Percentiles rank a stretch among this genome's conserved stretches.
Conservation (phyloP, 768 basidiomycete species). For the Pholiota molesta region DNA sequence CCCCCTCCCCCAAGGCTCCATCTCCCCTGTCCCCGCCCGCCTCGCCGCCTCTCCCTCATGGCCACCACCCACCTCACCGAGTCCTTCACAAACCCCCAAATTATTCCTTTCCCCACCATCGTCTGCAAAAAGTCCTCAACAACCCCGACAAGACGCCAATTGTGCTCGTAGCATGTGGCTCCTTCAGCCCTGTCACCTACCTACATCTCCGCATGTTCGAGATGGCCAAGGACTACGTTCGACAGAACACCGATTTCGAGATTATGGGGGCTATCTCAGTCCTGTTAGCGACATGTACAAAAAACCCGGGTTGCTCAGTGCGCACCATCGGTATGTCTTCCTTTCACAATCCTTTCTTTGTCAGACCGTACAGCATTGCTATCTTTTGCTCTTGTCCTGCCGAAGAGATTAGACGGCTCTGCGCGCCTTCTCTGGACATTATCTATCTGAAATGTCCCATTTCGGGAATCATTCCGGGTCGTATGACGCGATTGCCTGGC, state of each 20-base stretch:
- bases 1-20: constrained; percentile 15
- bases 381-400: background rate
- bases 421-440: background rate
- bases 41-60: constrained; percentile 1
- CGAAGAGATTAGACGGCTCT: background rate
- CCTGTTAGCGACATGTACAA: constrained; percentile 97
- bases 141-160: constrained; percentile 79
- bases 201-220: constrained; percentile 99
- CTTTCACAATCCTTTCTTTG: background rate
- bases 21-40: constrained; percentile 28
- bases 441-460: constrained; percentile 22
- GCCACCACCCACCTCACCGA: constrained; percentile 31
- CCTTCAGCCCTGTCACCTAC: constrained; percentile 98
- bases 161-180: constrained; percentile 95
- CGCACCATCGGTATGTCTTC: constrained; percentile 78
- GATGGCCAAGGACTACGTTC: constrained; percentile 97
- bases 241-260: constrained; percentile 91
- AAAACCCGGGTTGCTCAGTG: constrained; percentile 91
- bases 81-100: constrained; percentile 62
- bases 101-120: constrained; percentile 70
- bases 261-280: constrained; percentile 96
- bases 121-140: constrained; percentile 57
- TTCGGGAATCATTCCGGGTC: constrained; percentile 25
- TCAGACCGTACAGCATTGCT: background rate
- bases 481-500: constrained; percentile 17